Conservation (phyloP, 225 moss, liverwort and hornwort genomes). For the Neckera pumila region DNA sequence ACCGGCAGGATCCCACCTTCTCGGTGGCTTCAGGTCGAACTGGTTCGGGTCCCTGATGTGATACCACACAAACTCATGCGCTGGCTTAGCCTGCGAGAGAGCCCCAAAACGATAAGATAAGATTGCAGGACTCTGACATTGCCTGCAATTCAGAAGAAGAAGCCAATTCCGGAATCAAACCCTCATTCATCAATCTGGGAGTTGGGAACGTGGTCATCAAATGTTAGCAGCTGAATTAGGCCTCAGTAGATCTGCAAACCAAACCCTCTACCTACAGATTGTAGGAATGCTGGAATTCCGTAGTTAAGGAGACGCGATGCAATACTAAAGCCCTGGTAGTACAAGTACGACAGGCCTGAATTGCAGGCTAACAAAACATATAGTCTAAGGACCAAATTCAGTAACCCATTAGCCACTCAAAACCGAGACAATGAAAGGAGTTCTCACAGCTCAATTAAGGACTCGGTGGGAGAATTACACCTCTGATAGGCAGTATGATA, state of each 20-base stretch:
- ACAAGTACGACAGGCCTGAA: background rate
- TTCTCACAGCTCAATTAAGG: background rate
- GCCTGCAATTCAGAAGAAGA: background rate
- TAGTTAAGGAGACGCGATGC: background rate
- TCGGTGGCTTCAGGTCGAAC: conserved; percentile 44
- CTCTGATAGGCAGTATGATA: background rate
- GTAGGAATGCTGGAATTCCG: background rate
- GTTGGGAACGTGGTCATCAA: background rate
- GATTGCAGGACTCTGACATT: background rate
- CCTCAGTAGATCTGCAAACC: background rate
- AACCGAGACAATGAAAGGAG: background rate
- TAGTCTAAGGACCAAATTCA: background rate
- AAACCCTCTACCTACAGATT: background rate
- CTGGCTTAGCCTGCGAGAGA: conserved; percentile 34
- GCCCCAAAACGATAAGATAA: background rate
- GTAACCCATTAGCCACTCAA: background rate
- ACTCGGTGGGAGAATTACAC: background rate
- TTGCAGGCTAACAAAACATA: background rate
- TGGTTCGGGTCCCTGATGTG: conserved; percentile 48
- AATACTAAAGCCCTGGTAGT: background rate
- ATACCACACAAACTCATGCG: conserved; percentile 71
- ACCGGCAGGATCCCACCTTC: conserved; percentile 53
- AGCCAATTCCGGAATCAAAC: background rate
- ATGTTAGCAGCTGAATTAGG: background rate
- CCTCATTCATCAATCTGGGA: background rate